Base-by-base conservation (phyloP, 2,329 filamentous ascomycete species). In the Diaporthe australafricana region DNA sequence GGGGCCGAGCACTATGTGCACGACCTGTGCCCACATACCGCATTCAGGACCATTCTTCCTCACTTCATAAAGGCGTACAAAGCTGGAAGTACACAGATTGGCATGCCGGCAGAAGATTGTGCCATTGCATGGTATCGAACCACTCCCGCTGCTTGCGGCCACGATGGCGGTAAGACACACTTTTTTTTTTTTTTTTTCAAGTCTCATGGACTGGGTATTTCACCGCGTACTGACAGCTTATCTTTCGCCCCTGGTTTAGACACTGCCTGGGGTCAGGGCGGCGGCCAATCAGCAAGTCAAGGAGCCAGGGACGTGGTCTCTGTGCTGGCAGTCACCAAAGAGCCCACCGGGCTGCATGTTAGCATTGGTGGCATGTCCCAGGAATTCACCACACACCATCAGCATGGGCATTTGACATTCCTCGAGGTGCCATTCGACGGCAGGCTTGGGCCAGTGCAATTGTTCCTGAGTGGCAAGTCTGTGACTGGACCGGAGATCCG, bases 41-140 rank as follows among this genome's bases (percentile, higher is more conserved):
- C 81, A 9, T 88, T 87, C 82, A 83, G 84, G 30, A 82, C 82
- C 40, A 77, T 86, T 8, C 78, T 88, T 14, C 86, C 87, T 0
- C 85, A 84, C 73, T 84, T 86, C 76, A 87, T 88, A 75, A 78
- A 81, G 20, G 83, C 83, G 30, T 89, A 87, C 80, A 88, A 88
- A 77, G 81, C 81, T 20, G 84, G 83, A 17, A 81, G 78, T 27
- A 75, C 77, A 17, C 75, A 79, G 32, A 76, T 81, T 8, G 66
- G 71, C 73, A 78, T 27, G 69, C 80, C 30, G 73, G 66, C 69
- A 0, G 66, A 77, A 5, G 78, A 85, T 71, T 80, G 77, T 6
- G 78, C 84, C 6, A 77, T 82, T 3, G 83, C 80, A 53, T 86
- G 85, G 84, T 86, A 86, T 74, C 81, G 84, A 22, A 81, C 80